Evolutionary conservation across 176 grass and related monocot species (phyloP).

Genomic region (Zea mays): DNA sequence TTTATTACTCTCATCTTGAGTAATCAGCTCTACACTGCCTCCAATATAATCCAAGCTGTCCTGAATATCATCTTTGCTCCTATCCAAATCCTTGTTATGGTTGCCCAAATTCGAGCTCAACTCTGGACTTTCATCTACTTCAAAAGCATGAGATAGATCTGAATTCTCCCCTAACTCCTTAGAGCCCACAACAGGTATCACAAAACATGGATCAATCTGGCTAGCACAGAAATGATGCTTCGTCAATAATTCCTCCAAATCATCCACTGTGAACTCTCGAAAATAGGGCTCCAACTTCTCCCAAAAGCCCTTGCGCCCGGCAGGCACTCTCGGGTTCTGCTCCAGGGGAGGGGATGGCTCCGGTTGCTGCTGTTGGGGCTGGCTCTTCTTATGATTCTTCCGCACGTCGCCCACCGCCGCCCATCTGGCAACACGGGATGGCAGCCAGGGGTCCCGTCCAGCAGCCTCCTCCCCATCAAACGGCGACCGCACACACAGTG

Average conservation of each 20-base stretch:
- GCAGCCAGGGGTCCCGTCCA: conserved; percentile 50
- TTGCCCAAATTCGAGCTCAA: conserved; percentile 23
- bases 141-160: conserved; percentile 10
- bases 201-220: conserved; percentile 56
- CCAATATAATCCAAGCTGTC: conserved; percentile 39
- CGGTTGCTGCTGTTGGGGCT: conserved; percentile 21
- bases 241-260: conserved; percentile 55
- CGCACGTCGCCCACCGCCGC: conserved; percentile 52
- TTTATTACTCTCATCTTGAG: conserved; percentile 1
- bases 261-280: conserved; percentile 49
- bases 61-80: conserved; percentile 4
- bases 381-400: conserved; percentile 63
- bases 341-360: conserved; percentile 13
- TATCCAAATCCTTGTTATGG: conserved; percentile 23
- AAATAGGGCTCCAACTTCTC: conserved; percentile 72
- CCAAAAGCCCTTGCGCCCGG: conserved; percentile 53
- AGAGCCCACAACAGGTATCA: conserved; percentile 50
- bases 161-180: conserved; percentile 9
- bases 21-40: conserved; percentile 25
- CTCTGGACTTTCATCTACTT: conserved; percentile 23
- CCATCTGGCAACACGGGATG: conserved; percentile 59
- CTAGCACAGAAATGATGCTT: conserved; percentile 28
- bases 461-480: conserved; percentile 74
- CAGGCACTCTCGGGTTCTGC: conserved; percentile 39
- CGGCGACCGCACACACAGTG: conserved; percentile 65